phyloP scores from a whole-genome alignment of 768 basidiomycete species.

The Mycena alexandri region DNA sequence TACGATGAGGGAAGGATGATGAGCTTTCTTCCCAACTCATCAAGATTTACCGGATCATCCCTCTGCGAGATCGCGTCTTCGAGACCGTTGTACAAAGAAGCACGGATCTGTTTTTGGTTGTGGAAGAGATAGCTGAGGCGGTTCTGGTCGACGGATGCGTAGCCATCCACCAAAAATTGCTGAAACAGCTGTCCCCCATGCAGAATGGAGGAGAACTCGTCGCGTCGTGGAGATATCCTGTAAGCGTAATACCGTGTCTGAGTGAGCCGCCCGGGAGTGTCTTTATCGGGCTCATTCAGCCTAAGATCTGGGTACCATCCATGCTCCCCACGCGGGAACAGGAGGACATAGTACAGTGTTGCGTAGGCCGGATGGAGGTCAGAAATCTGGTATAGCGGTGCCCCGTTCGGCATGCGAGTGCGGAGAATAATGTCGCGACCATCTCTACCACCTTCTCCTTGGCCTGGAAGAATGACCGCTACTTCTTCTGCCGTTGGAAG shows the following conservation, averaged over 20 bases:
- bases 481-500: slow-evolving; percentile 54
- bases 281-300: background rate
- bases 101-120: slow-evolving; percentile 48
- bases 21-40: slow-evolving; percentile 39
- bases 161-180: slow-evolving; percentile 54
- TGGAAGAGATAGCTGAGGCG: slow-evolving; percentile 44
- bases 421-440: slow-evolving; percentile 48
- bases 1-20: slow-evolving; percentile 43
- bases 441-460: slow-evolving; percentile 31
- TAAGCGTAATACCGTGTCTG: slow-evolving; percentile 10
- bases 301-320: slow-evolving; percentile 47
- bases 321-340: slow-evolving; percentile 49
- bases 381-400: slow-evolving; percentile 41
- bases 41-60: slow-evolving; percentile 38
- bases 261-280: slow-evolving; percentile 12
- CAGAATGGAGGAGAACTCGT: slow-evolving; percentile 47
- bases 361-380: slow-evolving; percentile 47
- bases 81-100: slow-evolving; percentile 49
- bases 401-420: slow-evolving; percentile 13
- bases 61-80: slow-evolving; percentile 39
- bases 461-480: slow-evolving; percentile 51
- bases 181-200: slow-evolving; percentile 52
- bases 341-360: slow-evolving; percentile 51
- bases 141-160: slow-evolving; percentile 49
- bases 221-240: background rate